Base-by-base conservation (phyloP, 257 asterid genomes). In the Lantana camara region DNA sequence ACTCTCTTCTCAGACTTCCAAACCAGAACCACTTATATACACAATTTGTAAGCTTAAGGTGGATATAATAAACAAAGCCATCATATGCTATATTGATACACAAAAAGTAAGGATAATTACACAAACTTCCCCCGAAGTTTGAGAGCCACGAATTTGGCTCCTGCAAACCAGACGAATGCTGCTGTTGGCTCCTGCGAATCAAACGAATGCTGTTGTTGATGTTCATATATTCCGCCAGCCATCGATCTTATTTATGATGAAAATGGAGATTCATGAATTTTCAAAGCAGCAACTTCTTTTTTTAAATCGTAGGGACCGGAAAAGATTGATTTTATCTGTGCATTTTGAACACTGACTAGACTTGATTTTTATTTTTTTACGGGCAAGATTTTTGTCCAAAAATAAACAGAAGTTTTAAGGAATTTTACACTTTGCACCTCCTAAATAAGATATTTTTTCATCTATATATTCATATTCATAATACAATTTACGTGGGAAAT, bases 61-160 rank as follows among this genome's bases (percentile, higher is more conserved):
- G n/a, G n/a, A n/a, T n/a, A n/a, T n/a, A n/a, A n/a, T n/a, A n/a
- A n/a, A n/a, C n/a, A n/a, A n/a, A n/a, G n/a, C n/a, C n/a, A n/a
- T n/a, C n/a, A n/a, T n/a, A n/a, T n/a, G n/a, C n/a, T n/a, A n/a
- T n/a, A n/a, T n/a, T n/a, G n/a, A n/a, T n/a, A n/a, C n/a, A n/a
- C n/a, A n/a, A n/a, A n/a, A n/a, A n/a, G n/a, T n/a, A n/a, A n/a
- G n/a, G n/a, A n/a, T n/a, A n/a, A n/a, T n/a, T n/a, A n/a, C n/a
- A n/a, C n/a, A n/a, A n/a, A n/a, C n/a, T n/a, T n/a, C n/a, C n/a
- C n/a, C n/a, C n/a, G n/a, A n/a, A n/a, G n/a, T n/a, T n/a, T n/a
- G 93, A 77, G 44, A 85, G 88, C 90, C 95, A 87, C 20, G 86
- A 84, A 54, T 75, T 79, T 6, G 86, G 77, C 71, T 85, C 90